phyloP scores from a whole-genome alignment of 2,329 filamentous ascomycete species.

The Talaromyces sp. region DNA sequence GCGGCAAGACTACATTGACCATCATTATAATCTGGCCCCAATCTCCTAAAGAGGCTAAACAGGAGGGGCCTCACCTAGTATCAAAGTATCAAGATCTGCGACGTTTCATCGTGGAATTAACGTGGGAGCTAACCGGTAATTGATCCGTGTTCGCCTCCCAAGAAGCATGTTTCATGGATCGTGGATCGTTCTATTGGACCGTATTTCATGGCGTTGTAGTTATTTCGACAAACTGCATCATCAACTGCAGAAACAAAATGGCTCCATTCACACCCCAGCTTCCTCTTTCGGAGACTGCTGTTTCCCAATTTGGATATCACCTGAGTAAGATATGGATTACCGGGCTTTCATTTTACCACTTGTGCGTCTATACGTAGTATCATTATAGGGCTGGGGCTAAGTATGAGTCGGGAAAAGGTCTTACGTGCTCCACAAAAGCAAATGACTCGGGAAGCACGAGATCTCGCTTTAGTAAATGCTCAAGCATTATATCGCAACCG shows the following conservation, averaged over 20 bases:
- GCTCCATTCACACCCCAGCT: not conserved
- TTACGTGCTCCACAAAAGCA: not conserved
- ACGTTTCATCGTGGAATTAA: not conserved
- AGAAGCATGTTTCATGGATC: not conserved
- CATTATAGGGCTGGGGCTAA: not conserved
- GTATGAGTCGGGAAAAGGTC: not conserved
- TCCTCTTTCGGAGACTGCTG: not conserved
- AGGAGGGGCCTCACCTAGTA: not conserved
- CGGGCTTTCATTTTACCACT: too few relatives aligned
- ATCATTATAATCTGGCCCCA: not conserved
- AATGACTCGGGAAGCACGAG: not conserved
- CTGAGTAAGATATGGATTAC: not conserved
- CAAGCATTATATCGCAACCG: too few relatives aligned
- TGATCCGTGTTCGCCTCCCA: not conserved
- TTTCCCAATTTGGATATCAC: not conserved
- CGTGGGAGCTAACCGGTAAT: not conserved
- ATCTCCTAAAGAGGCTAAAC: not conserved
- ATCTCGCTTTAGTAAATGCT: not conserved
- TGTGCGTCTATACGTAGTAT: not conserved
- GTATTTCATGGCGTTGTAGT: not conserved
- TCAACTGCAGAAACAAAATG: not conserved
- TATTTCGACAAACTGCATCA: not conserved
- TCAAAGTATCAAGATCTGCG: not conserved
- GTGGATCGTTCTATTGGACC: too few relatives aligned
- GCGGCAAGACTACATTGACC: not conserved